These are phyloP conservation scores for Tetraselmis striata DNA, from an alignment of 139 green algal genomes.

Conservation along the genomic window DNA sequence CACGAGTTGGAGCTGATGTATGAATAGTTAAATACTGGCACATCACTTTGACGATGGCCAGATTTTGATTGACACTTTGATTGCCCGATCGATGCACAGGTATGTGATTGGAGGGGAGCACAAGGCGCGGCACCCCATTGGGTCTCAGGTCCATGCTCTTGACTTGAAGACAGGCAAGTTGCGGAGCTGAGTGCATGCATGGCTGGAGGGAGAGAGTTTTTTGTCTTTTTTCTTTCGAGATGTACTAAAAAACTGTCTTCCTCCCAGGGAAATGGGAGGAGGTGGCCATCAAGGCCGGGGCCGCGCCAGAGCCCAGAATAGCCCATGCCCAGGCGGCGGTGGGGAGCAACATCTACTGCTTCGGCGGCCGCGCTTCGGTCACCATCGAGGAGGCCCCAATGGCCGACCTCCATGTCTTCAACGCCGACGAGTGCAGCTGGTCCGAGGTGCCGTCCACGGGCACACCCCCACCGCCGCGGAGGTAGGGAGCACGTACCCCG, in stretches of 20 bases:
- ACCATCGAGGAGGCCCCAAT: conserved; percentile 30
- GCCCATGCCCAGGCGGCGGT: conserved; percentile 27
- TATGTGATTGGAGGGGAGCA: conserved; percentile 41
- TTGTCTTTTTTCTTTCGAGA: conserved; percentile 25
- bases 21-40: too few species aligned
- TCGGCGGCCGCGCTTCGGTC: conserved; percentile 35
- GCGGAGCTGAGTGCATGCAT: conserved; percentile 11
- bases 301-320: conserved; percentile 20
- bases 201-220: conserved; percentile 30
- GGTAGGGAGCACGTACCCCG: too few species aligned
- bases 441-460: background rate
- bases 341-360: conserved; percentile 29
- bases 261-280: too few species aligned
- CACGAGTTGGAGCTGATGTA: too few species aligned
- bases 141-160: conserved; percentile 12
- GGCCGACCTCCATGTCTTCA: conserved; percentile 31
- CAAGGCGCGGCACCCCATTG: conserved; percentile 24
- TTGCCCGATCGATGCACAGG: too few species aligned
- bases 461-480: background rate
- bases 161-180: conserved; percentile 11
- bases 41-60: too few species aligned
- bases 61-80: too few species aligned
- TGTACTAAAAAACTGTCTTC: background rate
- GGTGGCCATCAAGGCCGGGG: conserved; percentile 2
- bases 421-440: conserved; percentile 18